phyloP scores from a whole-genome alignment of 306 rosid genomes.

The Quillaja saponaria region DNA sequence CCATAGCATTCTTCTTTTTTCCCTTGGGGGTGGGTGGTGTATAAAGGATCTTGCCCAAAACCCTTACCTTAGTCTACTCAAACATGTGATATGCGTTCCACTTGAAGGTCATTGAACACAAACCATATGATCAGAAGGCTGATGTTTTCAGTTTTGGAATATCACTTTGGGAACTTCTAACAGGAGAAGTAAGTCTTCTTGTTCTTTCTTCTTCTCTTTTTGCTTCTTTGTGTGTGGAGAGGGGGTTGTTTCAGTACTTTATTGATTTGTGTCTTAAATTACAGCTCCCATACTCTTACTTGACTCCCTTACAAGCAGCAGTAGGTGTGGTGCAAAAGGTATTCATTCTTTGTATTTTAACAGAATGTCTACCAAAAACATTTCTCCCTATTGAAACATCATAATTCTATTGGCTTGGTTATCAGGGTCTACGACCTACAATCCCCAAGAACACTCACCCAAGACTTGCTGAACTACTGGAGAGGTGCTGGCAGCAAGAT shows the following conservation, averaged over 20 bases:
- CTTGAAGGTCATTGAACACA: constrained; percentile 95
- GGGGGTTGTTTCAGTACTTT: too few relatives aligned
- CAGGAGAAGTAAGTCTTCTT: constrained; percentile 73
- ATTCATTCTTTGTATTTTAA: constrained; percentile 28
- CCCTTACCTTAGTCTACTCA: too few relatives aligned
- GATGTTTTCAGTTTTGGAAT: constrained; percentile 97
- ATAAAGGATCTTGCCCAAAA: too few relatives aligned
- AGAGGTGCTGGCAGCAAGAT: constrained; percentile 88
- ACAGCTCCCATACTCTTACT: constrained; percentile 83
- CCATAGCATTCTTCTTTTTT: too few relatives aligned
- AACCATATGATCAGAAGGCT: constrained; percentile 94
- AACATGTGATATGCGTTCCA: constrained; percentile 4
- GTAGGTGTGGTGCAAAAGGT: constrained; percentile 99
- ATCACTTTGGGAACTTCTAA: constrained; percentile 94
- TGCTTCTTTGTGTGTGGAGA: too few relatives aligned
- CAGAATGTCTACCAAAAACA: background rate
- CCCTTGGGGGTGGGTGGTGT: too few relatives aligned
- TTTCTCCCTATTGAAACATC: constrained; percentile 10
- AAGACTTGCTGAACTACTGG: constrained; percentile 71
- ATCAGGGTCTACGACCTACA: constrained; percentile 75
- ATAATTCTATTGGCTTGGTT: constrained; percentile 30
- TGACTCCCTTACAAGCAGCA: constrained; percentile 97
- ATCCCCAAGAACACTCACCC: constrained; percentile 77
- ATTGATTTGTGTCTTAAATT: too few relatives aligned
- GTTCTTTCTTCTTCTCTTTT: too few relatives aligned